Base-by-base conservation (phyloP, 1,284 basidiomycete genomes). In the Melampsora larici-populina region DNA sequence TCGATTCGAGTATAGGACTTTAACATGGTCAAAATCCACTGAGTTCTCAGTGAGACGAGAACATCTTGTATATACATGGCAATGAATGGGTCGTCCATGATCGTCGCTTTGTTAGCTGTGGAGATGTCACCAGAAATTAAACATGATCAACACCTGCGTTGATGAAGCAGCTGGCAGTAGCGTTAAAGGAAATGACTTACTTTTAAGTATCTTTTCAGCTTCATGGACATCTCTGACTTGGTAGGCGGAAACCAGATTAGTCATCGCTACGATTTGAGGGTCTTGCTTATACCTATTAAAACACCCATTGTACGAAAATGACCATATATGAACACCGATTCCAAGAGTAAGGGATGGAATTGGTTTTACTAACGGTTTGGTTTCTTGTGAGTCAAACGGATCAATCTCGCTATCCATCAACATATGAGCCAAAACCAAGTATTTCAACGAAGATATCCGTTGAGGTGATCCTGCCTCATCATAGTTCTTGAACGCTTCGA, bases 341-440 rank as follows among this genome's bases (percentile, higher is more conserved):
- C n/a, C 11, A 69, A 36, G 18, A 36, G 24, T 6, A 7, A 17
- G 7, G 15, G 18, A 26, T 55, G 8, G 18, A 21, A 55, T 8
- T 21, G 29, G 6, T 2, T 55, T 17, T 68, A 86, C 89, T 81
- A 80, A 94, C 88, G 97, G 97, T 83, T 99, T 99, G 8, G 96
- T 99, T 86, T 99, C 97, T 85, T 99, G 96, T 82, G 93, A 96
- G 85, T 99, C 97, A 83, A 99, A 99, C 0, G 97, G 97, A 84
- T 99, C 97, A 85, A 99, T 97, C 82, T 96, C 94, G 82, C 92
- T 96, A 64, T 95, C 96, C 81, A 93, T 98, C 79, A 99, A 87
- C 95, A 99, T 98, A 85, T 98, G 95, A 3, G 95, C 93, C 46
- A 99, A 88, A 3, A 99, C 97, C 15, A 99, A 89, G 82, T 99